These are phyloP conservation scores for Colletotrichum plurivorum DNA, from an alignment of 2,329 filamentous ascomycete species.

Conservation along the genomic window DNA sequence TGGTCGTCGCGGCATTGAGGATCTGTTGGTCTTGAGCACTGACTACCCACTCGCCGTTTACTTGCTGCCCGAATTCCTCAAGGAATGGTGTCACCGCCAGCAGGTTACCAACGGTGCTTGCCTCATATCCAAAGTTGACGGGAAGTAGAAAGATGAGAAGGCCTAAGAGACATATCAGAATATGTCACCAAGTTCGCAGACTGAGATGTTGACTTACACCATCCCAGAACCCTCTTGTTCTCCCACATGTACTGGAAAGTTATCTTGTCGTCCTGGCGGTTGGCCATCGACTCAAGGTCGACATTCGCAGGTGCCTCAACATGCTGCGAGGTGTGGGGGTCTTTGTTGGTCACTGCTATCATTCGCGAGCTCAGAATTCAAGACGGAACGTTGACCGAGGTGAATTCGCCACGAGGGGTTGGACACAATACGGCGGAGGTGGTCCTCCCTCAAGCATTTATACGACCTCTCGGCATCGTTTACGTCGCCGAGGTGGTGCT, in stretches of 20 bases:
- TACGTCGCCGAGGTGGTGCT: conserved; percentile 2
- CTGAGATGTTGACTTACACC: conserved; percentile 24
- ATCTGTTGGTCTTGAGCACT: conserved; percentile 48
- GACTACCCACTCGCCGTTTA: conserved; percentile 42
- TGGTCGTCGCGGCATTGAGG: conserved; percentile 47
- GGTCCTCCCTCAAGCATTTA: conserved; percentile 1
- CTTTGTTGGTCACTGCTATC: background rate
- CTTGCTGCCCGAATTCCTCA: conserved; percentile 44
- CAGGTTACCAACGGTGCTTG: conserved; percentile 47
- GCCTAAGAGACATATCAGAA: conserved; percentile 1
- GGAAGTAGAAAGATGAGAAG: conserved; percentile 34
- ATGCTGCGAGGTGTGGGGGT: background rate
- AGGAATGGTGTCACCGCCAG: conserved; percentile 48
- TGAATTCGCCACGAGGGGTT: background rate
- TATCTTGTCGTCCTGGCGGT: conserved; percentile 15
- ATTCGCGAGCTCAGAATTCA: background rate
- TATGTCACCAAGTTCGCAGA: too few species aligned
- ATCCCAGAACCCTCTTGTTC: conserved; percentile 26
- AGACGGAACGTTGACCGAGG: background rate
- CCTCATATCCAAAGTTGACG: conserved; percentile 46
- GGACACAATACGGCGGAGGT: background rate
- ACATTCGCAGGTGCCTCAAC: conserved; percentile 12
- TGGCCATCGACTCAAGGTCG: conserved; percentile 12
- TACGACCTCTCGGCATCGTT: background rate
- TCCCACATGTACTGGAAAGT: conserved; percentile 23